Conservation (phyloP, 2,329 filamentous ascomycete species). For the Fusarium tricinctum region DNA sequence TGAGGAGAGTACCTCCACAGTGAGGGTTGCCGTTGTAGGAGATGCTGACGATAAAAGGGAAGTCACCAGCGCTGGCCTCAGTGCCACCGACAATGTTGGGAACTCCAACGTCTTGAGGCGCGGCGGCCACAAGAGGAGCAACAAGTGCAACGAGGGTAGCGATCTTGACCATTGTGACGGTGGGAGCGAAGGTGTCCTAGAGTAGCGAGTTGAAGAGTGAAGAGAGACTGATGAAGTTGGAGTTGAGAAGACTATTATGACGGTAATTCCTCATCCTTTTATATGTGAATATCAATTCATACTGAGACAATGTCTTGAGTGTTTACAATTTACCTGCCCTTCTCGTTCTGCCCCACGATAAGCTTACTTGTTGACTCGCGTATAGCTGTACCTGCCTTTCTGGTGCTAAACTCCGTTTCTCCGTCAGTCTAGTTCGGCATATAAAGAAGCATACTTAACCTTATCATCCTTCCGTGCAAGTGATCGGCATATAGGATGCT, state of each 20-base stretch:
- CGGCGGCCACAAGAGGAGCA: constrained; percentile 32
- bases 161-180: constrained; percentile 34
- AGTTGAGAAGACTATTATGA: constrained; percentile 1
- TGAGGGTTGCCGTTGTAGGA: constrained; percentile 35
- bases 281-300: constrained; percentile 10
- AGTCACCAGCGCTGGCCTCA: constrained; percentile 47
- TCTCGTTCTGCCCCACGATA: constrained; percentile 21
- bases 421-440: constrained; percentile 31
- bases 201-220: constrained; percentile 31
- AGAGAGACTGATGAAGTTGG: constrained; percentile 6
- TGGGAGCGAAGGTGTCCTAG: constrained; percentile 1
- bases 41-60: constrained; percentile 53
- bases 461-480: constrained; percentile 30
- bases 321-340: constrained; percentile 18
- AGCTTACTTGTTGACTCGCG: constrained; percentile 12
- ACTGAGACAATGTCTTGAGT: background rate
- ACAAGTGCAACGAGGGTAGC: constrained; percentile 25
- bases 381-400: constrained; percentile 28
- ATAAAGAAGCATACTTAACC: constrained; percentile 20
- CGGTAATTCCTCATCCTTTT: constrained; percentile 8
- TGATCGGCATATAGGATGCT: constrained; percentile 28
- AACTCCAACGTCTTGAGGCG: constrained; percentile 7
- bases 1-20: constrained; percentile 51
- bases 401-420: constrained; percentile 25
- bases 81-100: constrained; percentile 48